Conservation (phyloP, 805 yeast genomes). For the Wickerhamiella australiensis region DNA sequence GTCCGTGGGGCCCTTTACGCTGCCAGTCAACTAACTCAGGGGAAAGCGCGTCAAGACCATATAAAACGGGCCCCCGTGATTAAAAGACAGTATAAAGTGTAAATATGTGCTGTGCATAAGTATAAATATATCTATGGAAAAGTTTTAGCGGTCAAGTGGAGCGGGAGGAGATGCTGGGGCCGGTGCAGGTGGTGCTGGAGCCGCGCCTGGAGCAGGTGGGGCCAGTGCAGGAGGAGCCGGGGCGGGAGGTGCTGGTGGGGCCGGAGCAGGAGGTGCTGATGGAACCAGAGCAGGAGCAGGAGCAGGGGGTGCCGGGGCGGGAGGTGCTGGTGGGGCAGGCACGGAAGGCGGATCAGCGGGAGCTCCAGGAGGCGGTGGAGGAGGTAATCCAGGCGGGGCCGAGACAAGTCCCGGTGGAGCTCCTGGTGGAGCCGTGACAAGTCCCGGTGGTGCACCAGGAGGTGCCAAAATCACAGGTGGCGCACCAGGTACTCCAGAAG, state of each 20-base stretch:
- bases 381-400: background rate
- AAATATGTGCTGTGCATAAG: no score
- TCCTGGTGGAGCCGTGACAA: slow-evolving; percentile 9
- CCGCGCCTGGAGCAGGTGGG: slow-evolving; percentile 41
- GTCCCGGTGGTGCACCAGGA: no score
- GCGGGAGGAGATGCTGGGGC: slow-evolving; percentile 27
- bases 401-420: background rate
- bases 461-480: slow-evolving; percentile 4
- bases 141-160: background rate
- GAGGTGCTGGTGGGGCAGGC: slow-evolving; percentile 10
- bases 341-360: background rate
- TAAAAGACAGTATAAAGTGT: background rate
- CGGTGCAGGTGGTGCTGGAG: slow-evolving; percentile 36
- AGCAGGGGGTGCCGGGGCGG: slow-evolving; percentile 10
- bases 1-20: background rate
- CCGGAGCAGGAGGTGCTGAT: slow-evolving; percentile 20
- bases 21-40: background rate
- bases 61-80: background rate
- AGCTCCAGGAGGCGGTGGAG: background rate
- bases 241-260: background rate
- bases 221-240: no score
- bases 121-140: background rate
- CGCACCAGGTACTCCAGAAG: background rate
- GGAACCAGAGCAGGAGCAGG: slow-evolving; percentile 27
- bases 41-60: background rate